phyloP scores from a whole-genome alignment of 306 rosid species.

The Vigna unguiculata region DNA sequence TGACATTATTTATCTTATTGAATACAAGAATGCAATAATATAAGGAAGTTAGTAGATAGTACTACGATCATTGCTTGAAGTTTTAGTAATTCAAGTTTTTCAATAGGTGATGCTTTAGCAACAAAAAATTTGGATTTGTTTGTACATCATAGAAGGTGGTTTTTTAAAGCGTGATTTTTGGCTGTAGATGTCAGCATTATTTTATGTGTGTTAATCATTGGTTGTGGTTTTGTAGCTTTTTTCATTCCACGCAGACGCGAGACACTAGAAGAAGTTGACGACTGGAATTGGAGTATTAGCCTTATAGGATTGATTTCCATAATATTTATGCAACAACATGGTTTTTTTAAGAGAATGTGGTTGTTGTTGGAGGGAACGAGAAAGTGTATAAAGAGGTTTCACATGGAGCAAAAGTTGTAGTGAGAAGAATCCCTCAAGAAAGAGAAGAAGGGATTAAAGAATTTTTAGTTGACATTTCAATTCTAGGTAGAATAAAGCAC shows the following conservation, averaged over 20 bases:
- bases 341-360: conserved; percentile 61
- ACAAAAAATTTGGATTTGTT: conserved; percentile 62
- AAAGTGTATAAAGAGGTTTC: conserved; percentile 67
- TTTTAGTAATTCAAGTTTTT: conserved; percentile 61
- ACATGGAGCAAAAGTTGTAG: conserved; percentile 65
- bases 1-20: no score
- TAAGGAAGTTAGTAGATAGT: conserved; percentile 52
- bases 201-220: conserved; percentile 42
- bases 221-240: conserved; percentile 33
- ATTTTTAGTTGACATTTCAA: conserved; percentile 75
- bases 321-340: conserved; percentile 65
- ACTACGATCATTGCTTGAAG: conserved; percentile 66
- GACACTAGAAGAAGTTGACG: conserved; percentile 53
- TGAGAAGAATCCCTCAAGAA: conserved; percentile 59
- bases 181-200: conserved; percentile 36
- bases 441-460: conserved; percentile 62
- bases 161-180: conserved; percentile 39
- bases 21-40: no score
- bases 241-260: conserved; percentile 32
- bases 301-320: conserved; percentile 61
- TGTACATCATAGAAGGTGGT: conserved; percentile 48
- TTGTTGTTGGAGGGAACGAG: conserved; percentile 59
- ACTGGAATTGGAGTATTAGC: conserved; percentile 76
- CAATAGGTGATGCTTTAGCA: conserved; percentile 64
- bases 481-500: conserved; percentile 73